A percentile compares a stretch with the other conserved stretches of the same genome.
Evolutionary conservation across 2,329 filamentous ascomycete genomes (phyloP).

Genomic region (Xylaria polymorpha): DNA sequence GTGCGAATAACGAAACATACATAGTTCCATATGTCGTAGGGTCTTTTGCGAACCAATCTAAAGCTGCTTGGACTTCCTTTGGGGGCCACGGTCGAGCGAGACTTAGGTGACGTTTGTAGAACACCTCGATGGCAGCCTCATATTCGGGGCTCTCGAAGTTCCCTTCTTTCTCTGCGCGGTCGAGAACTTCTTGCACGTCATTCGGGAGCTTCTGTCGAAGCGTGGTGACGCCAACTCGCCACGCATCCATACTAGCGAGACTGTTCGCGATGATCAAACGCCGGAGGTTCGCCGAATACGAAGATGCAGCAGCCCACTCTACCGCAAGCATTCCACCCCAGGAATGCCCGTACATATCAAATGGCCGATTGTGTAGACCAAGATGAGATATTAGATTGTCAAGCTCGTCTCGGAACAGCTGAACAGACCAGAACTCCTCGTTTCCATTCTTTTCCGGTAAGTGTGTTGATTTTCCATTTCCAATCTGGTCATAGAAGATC

Average conservation of each 20-base stretch:
- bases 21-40: conserved; percentile 50
- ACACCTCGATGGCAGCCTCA: conserved; percentile 47
- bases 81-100: conserved; percentile 4
- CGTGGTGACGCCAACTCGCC: conserved; percentile 33
- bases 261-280: conserved; percentile 48
- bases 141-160: conserved; percentile 49
- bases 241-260: conserved; percentile 49
- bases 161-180: conserved; percentile 39
- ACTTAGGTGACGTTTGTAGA: conserved; percentile 49
- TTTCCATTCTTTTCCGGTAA: conserved; percentile 59
- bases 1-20: conserved; percentile 40
- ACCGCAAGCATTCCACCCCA: conserved; percentile 64
- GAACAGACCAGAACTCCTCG: conserved; percentile 58
- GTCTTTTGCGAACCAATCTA: conserved; percentile 50
- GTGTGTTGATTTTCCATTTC: conserved; percentile 61
- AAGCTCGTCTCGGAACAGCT: conserved; percentile 62
- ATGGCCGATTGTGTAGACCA: conserved; percentile 40
- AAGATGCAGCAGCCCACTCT: conserved; percentile 53
- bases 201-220: conserved; percentile 34
- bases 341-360: conserved; percentile 61
- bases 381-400: conserved; percentile 59
- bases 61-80: conserved; percentile 47
- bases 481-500: conserved; percentile 66
- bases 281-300: conserved; percentile 40
- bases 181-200: conserved; percentile 28